Conservation (phyloP, 441 rosid genomes). For the Erodium chrysanthum region DNA sequence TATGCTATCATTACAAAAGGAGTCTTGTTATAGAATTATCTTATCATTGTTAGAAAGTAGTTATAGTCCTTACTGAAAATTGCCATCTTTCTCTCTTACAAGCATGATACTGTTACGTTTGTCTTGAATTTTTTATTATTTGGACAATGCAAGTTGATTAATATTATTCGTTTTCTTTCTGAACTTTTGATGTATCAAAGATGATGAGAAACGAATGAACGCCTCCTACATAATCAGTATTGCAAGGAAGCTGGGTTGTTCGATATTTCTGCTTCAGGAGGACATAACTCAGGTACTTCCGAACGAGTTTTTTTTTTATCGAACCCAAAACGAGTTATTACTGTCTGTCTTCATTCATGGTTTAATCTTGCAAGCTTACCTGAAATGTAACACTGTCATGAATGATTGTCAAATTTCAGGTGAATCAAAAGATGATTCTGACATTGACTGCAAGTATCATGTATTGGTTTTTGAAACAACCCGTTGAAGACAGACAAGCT, state of each 20-base stretch:
- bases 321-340: too few species aligned
- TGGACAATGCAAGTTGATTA: not conserved
- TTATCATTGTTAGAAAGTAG: too few species aligned
- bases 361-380: not conserved
- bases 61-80: too few species aligned
- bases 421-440: conserved; percentile 94
- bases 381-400: not conserved
- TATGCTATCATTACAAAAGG: too few species aligned
- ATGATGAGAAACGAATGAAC: conserved; percentile 67
- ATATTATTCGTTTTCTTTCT: not conserved
- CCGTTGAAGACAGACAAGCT: conserved; percentile 47
- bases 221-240: conserved; percentile 67
- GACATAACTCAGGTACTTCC: conserved; percentile 51
- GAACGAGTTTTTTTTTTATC: not conserved
- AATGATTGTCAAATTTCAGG: conserved; percentile 30
- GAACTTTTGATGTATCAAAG: conserved; percentile 18
- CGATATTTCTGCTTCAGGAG: conserved; percentile 67
- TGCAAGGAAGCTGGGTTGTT: conserved; percentile 63
- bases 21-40: too few species aligned
- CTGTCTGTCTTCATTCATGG: not conserved
- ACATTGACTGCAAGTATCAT: conserved; percentile 87
- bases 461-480: conserved; percentile 85
- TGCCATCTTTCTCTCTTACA: too few species aligned
- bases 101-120: too few species aligned
- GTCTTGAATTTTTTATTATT: not conserved